Conservation (phyloP, 2,329 filamentous ascomycete species). For the Fusarium torreyae region DNA sequence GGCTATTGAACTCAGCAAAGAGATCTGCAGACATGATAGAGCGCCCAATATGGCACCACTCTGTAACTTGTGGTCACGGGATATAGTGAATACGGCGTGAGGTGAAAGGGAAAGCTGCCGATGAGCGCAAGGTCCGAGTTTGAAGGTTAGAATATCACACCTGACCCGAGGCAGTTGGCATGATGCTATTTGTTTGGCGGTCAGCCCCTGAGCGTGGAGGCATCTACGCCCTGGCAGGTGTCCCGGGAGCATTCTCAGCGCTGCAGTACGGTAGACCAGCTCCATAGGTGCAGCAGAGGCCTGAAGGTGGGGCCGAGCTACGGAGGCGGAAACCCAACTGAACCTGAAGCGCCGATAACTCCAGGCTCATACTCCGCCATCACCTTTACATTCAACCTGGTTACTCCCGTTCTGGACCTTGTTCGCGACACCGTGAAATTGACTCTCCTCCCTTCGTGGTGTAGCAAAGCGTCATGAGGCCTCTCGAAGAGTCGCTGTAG, state of each 20-base stretch:
- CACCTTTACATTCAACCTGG: slow-evolving; percentile 21
- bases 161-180: not conserved
- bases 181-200: slow-evolving; percentile 35
- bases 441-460: slow-evolving; percentile 3
- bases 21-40: slow-evolving; percentile 74
- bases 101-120: slow-evolving; percentile 5
- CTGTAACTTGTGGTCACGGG: slow-evolving; percentile 21
- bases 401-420: slow-evolving; percentile 9
- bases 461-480: slow-evolving; percentile 52
- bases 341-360: slow-evolving; percentile 31
- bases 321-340: slow-evolving; percentile 30
- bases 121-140: slow-evolving; percentile 14
- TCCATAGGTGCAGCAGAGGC: slow-evolving; percentile 3
- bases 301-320: slow-evolving; percentile 37
- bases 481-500: slow-evolving; percentile 58
- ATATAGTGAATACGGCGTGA: slow-evolving; percentile 3
- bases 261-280: not conserved
- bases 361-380: slow-evolving; percentile 37
- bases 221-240: slow-evolving; percentile 8
- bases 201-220: slow-evolving; percentile 33
- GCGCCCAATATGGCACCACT: slow-evolving; percentile 35
- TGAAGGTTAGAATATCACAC: slow-evolving; percentile 10
- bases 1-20: slow-evolving; percentile 73
- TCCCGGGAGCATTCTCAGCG: slow-evolving; percentile 15
- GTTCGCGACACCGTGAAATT: slow-evolving; percentile 1